These are phyloP conservation scores for Cordia subcordata DNA, from an alignment of 257 asterid genomes.

Conservation along the genomic window DNA sequence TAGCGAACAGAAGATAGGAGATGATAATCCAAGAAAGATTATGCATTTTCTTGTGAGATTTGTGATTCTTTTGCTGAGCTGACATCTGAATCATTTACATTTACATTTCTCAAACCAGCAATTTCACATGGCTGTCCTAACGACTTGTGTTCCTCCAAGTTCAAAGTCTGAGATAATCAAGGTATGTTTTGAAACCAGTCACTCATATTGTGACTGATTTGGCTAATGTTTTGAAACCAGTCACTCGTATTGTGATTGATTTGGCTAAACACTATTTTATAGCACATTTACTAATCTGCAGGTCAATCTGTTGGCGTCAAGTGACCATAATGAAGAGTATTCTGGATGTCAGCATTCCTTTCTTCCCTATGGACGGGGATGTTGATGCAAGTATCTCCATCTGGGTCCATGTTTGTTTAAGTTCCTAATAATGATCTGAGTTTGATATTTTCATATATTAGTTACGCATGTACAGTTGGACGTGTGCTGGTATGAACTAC, in stretches of 20 bases:
- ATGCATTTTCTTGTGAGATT: too few relatives aligned
- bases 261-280: neutral
- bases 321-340: conserved; percentile 27
- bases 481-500: too few relatives aligned
- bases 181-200: conserved; percentile 27
- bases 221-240: neutral
- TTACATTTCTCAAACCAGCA: conserved; percentile 35
- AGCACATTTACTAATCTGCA: conserved; percentile 18
- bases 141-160: conserved; percentile 44
- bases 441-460: too few relatives aligned
- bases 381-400: neutral
- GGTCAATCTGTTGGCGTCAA: conserved; percentile 67
- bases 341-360: conserved; percentile 5
- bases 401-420: neutral
- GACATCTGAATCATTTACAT: conserved; percentile 1
- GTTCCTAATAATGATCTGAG: too few relatives aligned
- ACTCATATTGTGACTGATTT: neutral
- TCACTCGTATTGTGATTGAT: neutral
- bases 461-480: too few relatives aligned
- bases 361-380: conserved; percentile 7
- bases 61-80: conserved; percentile 3
- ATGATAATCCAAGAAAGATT: too few relatives aligned
- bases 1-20: too few relatives aligned
- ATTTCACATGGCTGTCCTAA: conserved; percentile 72
- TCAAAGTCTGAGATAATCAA: conserved; percentile 51